Conservation (phyloP, 192 early-diverging fungal species). For the Rhizophagus prolifer region DNA sequence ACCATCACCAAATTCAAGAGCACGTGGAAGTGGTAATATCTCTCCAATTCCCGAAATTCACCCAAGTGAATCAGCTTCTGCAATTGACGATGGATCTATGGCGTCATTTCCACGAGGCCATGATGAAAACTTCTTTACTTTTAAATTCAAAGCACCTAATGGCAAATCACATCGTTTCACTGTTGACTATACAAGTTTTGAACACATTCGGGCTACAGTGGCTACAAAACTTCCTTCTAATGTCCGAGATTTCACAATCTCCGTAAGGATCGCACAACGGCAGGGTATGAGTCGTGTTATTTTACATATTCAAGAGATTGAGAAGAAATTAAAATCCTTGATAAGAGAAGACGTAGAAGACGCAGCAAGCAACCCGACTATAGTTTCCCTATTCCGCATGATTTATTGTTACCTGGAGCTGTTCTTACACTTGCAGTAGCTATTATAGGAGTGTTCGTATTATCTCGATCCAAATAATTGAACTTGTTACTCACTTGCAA, state of each 20-base stretch:
- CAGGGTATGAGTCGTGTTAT: constrained; percentile 76
- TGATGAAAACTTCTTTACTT: constrained; percentile 52
- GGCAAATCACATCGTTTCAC: constrained; percentile 78
- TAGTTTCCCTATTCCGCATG: constrained; percentile 39
- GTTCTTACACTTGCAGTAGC: constrained; percentile 51
- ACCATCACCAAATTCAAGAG: constrained; percentile 43
- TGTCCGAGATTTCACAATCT: constrained; percentile 52
- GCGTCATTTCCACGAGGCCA: constrained; percentile 39
- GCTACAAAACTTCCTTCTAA: constrained; percentile 53
- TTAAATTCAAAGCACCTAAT: constrained; percentile 77
- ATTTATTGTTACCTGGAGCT: constrained; percentile 55
- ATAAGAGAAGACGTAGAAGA: background rate
- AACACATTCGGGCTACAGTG: constrained; percentile 54
- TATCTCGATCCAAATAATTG: constrained; percentile 30
- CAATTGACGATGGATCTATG: constrained; percentile 45
- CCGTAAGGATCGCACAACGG: constrained; percentile 77
- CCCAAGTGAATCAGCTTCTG: constrained; percentile 58
- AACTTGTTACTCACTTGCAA: background rate
- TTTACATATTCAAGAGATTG: constrained; percentile 55
- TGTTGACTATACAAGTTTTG: constrained; percentile 52
- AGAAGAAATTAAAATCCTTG: background rate
- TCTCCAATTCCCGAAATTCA: constrained; percentile 55
- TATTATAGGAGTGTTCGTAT: constrained; percentile 55
- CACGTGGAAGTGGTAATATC: constrained; percentile 31
- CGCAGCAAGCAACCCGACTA: constrained; percentile 33